Percentiles rank a stretch among this genome's conserved stretches.
Conservation (phyloP, 2,329 filamentous ascomycete genomes). For the Monosporascus sp. region DNA sequence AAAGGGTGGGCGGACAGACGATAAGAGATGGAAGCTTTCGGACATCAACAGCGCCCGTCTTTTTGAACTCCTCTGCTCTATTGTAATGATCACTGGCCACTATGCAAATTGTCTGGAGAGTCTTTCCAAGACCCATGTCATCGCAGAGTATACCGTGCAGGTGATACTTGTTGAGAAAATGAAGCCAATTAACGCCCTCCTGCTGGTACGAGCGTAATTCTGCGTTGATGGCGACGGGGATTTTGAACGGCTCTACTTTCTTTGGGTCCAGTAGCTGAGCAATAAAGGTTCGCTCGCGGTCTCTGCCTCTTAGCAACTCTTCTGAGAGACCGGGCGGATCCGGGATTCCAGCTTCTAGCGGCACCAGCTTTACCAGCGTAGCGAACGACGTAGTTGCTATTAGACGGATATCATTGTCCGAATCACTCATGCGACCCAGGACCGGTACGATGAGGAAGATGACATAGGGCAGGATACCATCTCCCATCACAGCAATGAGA, state of each 20-base stretch:
- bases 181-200: slow-evolving; percentile 97
- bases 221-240: slow-evolving; percentile 95
- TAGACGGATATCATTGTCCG: slow-evolving; percentile 89
- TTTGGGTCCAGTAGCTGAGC: slow-evolving; percentile 92
- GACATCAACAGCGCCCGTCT: slow-evolving; percentile 72
- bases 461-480: slow-evolving; percentile 91
- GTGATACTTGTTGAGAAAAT: slow-evolving; percentile 97
- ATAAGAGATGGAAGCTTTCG: slow-evolving; percentile 85
- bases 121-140: slow-evolving; percentile 98
- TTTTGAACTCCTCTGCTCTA: slow-evolving; percentile 82
- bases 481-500: slow-evolving; percentile 96
- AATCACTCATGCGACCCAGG: slow-evolving; percentile 95
- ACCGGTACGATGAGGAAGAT: slow-evolving; percentile 98
- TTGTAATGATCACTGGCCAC: slow-evolving; percentile 96
- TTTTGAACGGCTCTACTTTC: slow-evolving; percentile 90
- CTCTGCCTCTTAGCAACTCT: slow-evolving; percentile 81
- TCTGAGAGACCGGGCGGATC: slow-evolving; percentile 91
- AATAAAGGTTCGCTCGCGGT: slow-evolving; percentile 94
- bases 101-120: slow-evolving; percentile 93
- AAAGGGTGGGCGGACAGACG: slow-evolving; percentile 91
- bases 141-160: slow-evolving; percentile 97
- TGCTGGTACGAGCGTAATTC: slow-evolving; percentile 96
- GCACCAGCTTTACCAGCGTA: slow-evolving; percentile 93
- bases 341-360: slow-evolving; percentile 92
- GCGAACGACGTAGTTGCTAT: slow-evolving; percentile 96